Conservation (phyloP, 2,329 filamentous ascomycete species). For the Boeremia lycopersici region DNA sequence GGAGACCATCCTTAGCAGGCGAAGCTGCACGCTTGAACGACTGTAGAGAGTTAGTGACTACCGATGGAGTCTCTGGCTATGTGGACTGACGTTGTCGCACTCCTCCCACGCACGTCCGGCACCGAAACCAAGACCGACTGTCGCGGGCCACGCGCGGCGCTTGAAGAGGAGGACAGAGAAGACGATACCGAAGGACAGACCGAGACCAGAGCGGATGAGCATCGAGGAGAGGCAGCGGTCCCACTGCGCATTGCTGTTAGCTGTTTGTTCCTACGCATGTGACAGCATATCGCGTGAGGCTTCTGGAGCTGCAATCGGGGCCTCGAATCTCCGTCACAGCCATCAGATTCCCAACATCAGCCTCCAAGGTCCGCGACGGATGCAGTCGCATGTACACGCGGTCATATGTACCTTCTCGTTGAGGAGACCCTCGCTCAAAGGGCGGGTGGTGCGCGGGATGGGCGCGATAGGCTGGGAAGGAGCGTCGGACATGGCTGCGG, state of each 20-base stretch:
- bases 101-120: slow-evolving; percentile 97
- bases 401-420: slow-evolving; percentile 86
- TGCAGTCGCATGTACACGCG: background rate
- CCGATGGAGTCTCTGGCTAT: background rate
- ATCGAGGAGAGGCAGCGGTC: slow-evolving; percentile 97
- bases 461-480: slow-evolving; percentile 61
- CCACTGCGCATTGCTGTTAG: slow-evolving; percentile 69
- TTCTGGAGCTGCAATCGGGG: slow-evolving; percentile 6
- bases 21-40: slow-evolving; percentile 59
- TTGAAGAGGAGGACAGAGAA: slow-evolving; percentile 99
- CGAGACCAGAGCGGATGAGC: slow-evolving; percentile 94
- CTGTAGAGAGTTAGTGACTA: slow-evolving; percentile 33
- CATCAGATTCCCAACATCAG: no score
- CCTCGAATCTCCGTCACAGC: background rate
- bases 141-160: slow-evolving; percentile 97
- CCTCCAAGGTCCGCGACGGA: background rate
- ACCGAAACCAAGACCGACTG: slow-evolving; percentile 91
- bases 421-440: slow-evolving; percentile 95
- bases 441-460: slow-evolving; percentile 72
- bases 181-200: slow-evolving; percentile 95
- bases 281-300: slow-evolving; percentile 21
- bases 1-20: slow-evolving; percentile 56
- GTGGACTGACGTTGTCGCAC: slow-evolving; percentile 73
- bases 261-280: slow-evolving; percentile 10
- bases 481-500: slow-evolving; percentile 63